Base-by-base conservation (phyloP, 139 green algal species). In the Diplosphaera chodatii region DNA sequence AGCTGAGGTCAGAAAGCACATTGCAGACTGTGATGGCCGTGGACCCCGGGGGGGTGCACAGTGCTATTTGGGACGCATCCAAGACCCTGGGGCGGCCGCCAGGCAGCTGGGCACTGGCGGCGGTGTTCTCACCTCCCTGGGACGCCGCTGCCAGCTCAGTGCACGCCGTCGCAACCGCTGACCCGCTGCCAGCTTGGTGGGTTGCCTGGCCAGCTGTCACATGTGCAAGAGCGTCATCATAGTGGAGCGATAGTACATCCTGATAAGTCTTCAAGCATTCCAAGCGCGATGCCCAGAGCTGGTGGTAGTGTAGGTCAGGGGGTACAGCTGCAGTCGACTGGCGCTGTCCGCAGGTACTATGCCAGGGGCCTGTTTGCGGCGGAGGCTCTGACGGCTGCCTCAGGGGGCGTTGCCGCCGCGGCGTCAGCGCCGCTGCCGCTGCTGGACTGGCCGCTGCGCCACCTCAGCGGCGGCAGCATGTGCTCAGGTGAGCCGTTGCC, bases 41-140 rank as follows among this genome's bases (percentile, higher is more conserved):
- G 3, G 73, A 78, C 66, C 73, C 73, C 15, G 73, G 73, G 3
- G 73, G 66, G 21, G 73, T 78, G 28, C 72, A 78, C 55, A 70
- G 56, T 10, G 37, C 37, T 34, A 73, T 78, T n/a, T 78, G 73
- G 73, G 56, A 68, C 15, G 72, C 73, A 2, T 63, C 29, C 2
- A n/a, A 64, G 48, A 32, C 41, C 4, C 33, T 59, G 48, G 48
- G 48, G 28, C 67, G 40, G 41, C 33, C 37, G 25, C 64, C 27
- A 22, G 22, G 55, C 72, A 77, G 64, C 67, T 70, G 34, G 10
- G 34, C 74, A 2, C 48, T 78, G 21, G 13, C 27, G 32, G 55
- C 67, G 25, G 59, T 78, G 66, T 78, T 78, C 40, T 21, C 66
- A 4, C 63, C 73, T 18, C 48, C 66, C 48, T 48, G 68, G 37